These are phyloP conservation scores for Chaetomidium leptoderma DNA, from an alignment of 495 filamentous ascomycete species.

Conservation along the genomic window DNA sequence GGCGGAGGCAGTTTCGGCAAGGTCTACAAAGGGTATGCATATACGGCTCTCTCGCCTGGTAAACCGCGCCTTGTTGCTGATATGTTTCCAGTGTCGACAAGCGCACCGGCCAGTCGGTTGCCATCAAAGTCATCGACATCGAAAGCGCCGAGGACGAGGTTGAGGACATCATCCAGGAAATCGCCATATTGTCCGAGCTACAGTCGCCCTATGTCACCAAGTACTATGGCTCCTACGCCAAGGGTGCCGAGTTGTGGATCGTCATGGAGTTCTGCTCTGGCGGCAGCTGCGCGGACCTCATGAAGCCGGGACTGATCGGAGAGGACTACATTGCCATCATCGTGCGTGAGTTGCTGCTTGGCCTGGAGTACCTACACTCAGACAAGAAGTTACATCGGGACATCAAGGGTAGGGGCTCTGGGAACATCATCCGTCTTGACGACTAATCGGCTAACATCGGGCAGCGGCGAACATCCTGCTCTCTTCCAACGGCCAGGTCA, in stretches of 20 bases:
- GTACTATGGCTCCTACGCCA: conserved; percentile 93
- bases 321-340: conserved; percentile 96
- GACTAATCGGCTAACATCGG: conserved; percentile 10
- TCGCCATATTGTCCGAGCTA: conserved; percentile 90
- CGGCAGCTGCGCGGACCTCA: conserved; percentile 84
- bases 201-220: conserved; percentile 93
- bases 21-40: conserved; percentile 96
- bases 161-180: conserved; percentile 97
- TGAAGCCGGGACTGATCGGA: conserved; percentile 86
- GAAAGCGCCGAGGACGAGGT: conserved; percentile 98
- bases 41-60: too few relatives aligned
- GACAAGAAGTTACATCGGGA: conserved; percentile 96
- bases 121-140: conserved; percentile 96
- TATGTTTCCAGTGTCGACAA: conserved; percentile 65
- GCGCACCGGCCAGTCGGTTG: conserved; percentile 77
- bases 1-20: conserved; percentile 89
- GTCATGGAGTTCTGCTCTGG: conserved; percentile 93
- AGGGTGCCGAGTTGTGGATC: conserved; percentile 95
- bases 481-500: conserved; percentile 85
- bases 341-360: conserved; percentile 79
- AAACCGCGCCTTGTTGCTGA: background rate
- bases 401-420: conserved; percentile 70
- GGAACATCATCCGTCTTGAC: background rate
- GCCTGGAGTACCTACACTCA: conserved; percentile 85
- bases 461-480: conserved; percentile 87